Evolutionary conservation across 75 land plant species (phyloP).

Genomic region (Azolla pinnata): DNA sequence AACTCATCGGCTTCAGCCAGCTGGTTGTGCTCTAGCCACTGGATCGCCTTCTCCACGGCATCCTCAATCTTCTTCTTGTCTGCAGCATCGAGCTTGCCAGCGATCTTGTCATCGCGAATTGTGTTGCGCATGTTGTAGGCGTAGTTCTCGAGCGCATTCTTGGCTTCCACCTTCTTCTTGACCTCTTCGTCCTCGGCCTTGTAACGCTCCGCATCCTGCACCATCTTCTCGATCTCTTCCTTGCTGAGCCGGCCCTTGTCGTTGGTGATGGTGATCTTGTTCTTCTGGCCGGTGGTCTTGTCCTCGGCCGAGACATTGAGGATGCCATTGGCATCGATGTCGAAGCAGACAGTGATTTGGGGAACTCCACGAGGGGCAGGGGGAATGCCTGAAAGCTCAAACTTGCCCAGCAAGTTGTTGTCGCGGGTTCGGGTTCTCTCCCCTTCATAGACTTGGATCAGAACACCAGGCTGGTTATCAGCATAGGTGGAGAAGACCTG

Average conservation of each 20-base stretch:
- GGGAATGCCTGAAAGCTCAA: constrained; percentile 44
- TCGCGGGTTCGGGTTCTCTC: constrained; percentile 33
- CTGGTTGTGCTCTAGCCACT: constrained; percentile 47
- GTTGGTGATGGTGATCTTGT: constrained; percentile 51
- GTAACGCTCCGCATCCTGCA: constrained; percentile 51
- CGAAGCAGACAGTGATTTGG: constrained; percentile 41
- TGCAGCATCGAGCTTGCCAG: constrained; percentile 22
- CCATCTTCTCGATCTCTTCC: constrained; percentile 55
- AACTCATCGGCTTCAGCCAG: constrained; percentile 53
- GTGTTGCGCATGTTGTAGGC: constrained; percentile 55
- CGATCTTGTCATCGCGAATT: constrained; percentile 35
- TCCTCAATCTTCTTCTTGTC: constrained; percentile 44
- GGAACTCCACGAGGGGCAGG: constrained; percentile 43
- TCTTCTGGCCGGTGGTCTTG: constrained; percentile 49
- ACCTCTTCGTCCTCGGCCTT: constrained; percentile 51
- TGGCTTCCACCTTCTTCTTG: constrained; percentile 48
- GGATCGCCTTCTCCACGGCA: constrained; percentile 30
- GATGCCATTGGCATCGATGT: constrained; percentile 41
- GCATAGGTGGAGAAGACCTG: constrained; percentile 39
- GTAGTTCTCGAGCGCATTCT: constrained; percentile 44
- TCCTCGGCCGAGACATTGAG: constrained; percentile 41
- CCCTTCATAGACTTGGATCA: constrained; percentile 40
- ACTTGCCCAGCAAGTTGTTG: constrained; percentile 40
- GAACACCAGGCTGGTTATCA: constrained; percentile 41
- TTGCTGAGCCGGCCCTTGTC: constrained; percentile 57